Evolutionary conservation across 1,284 basidiomycete genomes (phyloP).

Genomic region (Tylopilus sp.): DNA sequence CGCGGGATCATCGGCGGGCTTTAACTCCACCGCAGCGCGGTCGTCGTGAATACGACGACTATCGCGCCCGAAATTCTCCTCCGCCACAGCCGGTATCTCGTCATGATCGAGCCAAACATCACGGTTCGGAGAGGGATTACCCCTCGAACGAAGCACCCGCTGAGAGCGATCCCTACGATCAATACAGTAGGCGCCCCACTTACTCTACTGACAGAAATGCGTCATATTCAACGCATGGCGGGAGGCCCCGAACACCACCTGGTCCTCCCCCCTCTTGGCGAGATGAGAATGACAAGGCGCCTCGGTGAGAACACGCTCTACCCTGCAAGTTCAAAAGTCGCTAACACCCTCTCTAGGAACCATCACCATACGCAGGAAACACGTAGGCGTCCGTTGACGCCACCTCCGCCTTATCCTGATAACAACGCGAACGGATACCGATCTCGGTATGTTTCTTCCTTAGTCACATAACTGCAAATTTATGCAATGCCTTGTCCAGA

Average conservation of each 20-base stretch:
- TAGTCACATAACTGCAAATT: not conserved
- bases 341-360: constrained; percentile 35
- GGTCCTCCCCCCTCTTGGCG: constrained; percentile 39
- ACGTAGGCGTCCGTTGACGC: constrained; percentile 56
- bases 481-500: constrained; percentile 34
- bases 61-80: constrained; percentile 49
- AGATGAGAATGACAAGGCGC: constrained; percentile 48
- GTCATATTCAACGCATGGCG: constrained; percentile 32
- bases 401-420: constrained; percentile 46
- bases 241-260: constrained; percentile 47
- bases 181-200: constrained; percentile 52
- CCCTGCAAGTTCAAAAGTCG: not conserved
- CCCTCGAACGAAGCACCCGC: constrained; percentile 46
- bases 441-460: constrained; percentile 45
- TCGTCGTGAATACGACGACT: constrained; percentile 69
- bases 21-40: constrained; percentile 60
- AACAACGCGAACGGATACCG: constrained; percentile 41
- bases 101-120: constrained; percentile 39
- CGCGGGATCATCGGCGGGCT: constrained; percentile 57
- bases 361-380: constrained; percentile 42
- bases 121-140: constrained; percentile 45
- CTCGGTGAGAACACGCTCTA: constrained; percentile 40
- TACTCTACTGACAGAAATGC: constrained; percentile 22
- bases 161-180: constrained; percentile 52
- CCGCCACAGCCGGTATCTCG: constrained; percentile 40